A percentile compares a stretch with the other conserved stretches of the same genome.
These are phyloP conservation scores for Lactifluus hygrophoroides DNA, from an alignment of 768 basidiomycete genomes.

Conservation along the genomic window DNA sequence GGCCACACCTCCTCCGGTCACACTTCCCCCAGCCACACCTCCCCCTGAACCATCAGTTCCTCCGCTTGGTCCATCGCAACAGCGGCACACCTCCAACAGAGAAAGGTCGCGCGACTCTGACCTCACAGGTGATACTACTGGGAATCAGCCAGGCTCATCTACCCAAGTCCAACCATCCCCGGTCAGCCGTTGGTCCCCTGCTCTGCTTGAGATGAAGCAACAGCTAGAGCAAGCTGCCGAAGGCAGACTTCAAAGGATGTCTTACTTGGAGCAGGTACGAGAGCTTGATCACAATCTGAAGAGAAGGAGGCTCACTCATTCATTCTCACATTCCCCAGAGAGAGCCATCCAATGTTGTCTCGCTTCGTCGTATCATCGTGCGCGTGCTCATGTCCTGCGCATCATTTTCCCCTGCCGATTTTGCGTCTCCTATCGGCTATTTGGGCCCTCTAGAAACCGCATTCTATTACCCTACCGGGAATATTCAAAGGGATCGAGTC, in stretches of 20 bases:
- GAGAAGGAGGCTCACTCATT: background rate
- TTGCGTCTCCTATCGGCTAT: conserved; percentile 6
- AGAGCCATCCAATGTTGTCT: background rate
- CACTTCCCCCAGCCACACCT: background rate
- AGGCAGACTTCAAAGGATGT: background rate
- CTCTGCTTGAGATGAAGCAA: conserved; percentile 3
- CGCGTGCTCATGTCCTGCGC: conserved; percentile 10
- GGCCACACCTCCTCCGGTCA: too few species aligned
- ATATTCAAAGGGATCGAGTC: background rate
- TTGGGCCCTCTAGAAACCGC: background rate
- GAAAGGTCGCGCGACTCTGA: too few species aligned
- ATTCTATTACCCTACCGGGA: conserved; percentile 8
- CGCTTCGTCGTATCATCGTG: background rate
- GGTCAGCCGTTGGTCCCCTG: background rate
- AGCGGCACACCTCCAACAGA: background rate
- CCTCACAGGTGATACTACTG: background rate
- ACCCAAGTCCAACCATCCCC: background rate
- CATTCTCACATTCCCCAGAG: background rate
- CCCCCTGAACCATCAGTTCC: background rate
- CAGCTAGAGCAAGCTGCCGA: background rate
- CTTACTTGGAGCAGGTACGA: conserved; percentile 1
- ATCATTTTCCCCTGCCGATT: conserved; percentile 2
- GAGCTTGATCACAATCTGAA: background rate
- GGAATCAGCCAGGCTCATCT: background rate
- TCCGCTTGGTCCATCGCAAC: background rate